Evolutionary conservation across 2,329 filamentous ascomycete genomes (phyloP).

Genomic region (Colletotrichum tropicicola): DNA sequence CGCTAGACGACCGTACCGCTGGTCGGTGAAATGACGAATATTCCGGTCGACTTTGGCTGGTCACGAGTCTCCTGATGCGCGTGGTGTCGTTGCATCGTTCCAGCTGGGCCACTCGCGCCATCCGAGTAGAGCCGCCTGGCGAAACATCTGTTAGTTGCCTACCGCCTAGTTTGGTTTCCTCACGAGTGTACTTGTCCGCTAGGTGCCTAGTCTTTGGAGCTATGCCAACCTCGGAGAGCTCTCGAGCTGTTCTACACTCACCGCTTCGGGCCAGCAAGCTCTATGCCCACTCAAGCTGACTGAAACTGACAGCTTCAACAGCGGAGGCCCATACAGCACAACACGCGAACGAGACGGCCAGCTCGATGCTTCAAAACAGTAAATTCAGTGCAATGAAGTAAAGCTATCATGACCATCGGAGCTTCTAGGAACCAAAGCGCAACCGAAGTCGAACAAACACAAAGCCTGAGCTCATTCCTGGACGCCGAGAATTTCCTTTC

Average conservation of each 20-base stretch:
- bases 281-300: neutral
- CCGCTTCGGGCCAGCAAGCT: neutral
- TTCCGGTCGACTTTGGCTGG: neutral
- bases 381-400: constrained; percentile 26
- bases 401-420: constrained; percentile 25
- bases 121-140: neutral
- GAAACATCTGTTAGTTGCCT: neutral
- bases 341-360: neutral
- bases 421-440: constrained; percentile 29
- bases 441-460: constrained; percentile 21
- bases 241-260: neutral
- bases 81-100: neutral
- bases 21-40: neutral
- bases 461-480: constrained; percentile 30
- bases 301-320: no score
- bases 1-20: neutral
- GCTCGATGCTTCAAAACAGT: constrained; percentile 11
- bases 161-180: neutral
- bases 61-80: neutral
- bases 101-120: neutral
- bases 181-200: neutral
- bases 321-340: neutral
- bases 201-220: neutral
- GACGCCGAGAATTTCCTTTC: constrained; percentile 29
- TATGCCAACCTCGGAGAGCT: neutral